These are phyloP conservation scores for Suhomyces bokatorum DNA, from an alignment of 1,139 yeast species.

Conservation along the genomic window DNA sequence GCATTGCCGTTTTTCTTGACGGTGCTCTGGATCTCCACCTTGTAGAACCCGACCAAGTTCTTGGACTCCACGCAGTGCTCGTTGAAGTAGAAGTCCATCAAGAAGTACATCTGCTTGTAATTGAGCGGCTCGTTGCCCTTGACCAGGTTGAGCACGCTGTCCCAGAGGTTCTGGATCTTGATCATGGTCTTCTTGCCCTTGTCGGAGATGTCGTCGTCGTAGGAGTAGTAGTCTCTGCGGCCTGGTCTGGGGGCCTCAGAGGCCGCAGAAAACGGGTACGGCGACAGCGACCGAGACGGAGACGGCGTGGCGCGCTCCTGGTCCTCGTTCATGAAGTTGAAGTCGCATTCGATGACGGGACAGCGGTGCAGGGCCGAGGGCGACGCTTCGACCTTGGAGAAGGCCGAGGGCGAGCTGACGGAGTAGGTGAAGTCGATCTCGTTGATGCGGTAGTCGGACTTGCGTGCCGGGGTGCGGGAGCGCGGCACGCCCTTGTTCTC, in stretches of 20 bases:
- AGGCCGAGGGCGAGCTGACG: slow-evolving; percentile 8
- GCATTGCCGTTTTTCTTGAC: slow-evolving; percentile 21
- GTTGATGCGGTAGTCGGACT: slow-evolving; percentile 16
- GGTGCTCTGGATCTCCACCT: slow-evolving; percentile 25
- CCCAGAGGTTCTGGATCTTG: slow-evolving; percentile 32
- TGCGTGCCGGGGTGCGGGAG: slow-evolving; percentile 11
- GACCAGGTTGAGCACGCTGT: slow-evolving; percentile 21
- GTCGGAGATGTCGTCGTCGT: slow-evolving; percentile 9
- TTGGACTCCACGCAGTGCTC: slow-evolving; percentile 23
- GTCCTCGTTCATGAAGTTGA: slow-evolving; percentile 38
- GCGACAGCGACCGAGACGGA: slow-evolving; percentile 8
- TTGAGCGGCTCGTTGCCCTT: slow-evolving; percentile 27
- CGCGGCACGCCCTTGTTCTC: slow-evolving; percentile 7
- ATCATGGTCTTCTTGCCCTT: slow-evolving; percentile 14
- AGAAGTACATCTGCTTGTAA: slow-evolving; percentile 32
- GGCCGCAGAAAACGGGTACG: slow-evolving; percentile 4
- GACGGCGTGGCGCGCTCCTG: slow-evolving; percentile 7
- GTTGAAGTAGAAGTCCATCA: slow-evolving; percentile 36
- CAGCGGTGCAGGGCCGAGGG: slow-evolving; percentile 24
- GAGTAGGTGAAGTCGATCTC: slow-evolving; percentile 33
- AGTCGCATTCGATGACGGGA: slow-evolving; percentile 46
- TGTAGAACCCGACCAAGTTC: slow-evolving; percentile 28
- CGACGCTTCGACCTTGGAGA: slow-evolving; percentile 2
- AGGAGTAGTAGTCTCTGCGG: slow-evolving; percentile 1
- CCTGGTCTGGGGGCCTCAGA: neutral